Base-by-base conservation (phyloP, 2,329 filamentous ascomycete species). In the Penicillium sp. region DNA sequence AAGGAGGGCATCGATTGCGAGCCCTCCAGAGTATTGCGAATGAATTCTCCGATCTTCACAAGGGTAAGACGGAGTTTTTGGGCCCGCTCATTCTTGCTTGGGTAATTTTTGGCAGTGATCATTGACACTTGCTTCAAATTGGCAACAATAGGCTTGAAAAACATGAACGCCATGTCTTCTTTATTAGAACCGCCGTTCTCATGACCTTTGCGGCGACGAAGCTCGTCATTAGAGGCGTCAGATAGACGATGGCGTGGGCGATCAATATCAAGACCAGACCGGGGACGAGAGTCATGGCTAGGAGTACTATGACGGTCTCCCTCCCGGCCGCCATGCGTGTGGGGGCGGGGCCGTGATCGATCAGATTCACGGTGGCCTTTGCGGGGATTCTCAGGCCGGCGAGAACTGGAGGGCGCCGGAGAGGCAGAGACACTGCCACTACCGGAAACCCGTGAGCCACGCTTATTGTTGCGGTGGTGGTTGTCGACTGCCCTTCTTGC, bases 391-490 rank as follows among this genome's bases (percentile, higher is more conserved):
- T 56, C 53, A 7, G 53, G 53, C 39, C 53, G 52, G 53, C 53
- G 53, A 44, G 69, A 65, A 38, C 70, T 64, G 4, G 76, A 75
- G 33, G 77, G 76, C 5, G 76, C 77, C 19, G 79, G 79, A 10
- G 78, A 81, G 15, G 77, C 76, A 7, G 78, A 79, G 12, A 78
- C 70, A 59, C 75, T 78, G 23, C 66, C 67, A 55, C 74, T 74
- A 27, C 70, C 66, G 17, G 68, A 68, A 47, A 70, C 62, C 13
- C 75, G 71, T 13, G 70, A 66, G 42, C 70, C 68, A 70, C 96
- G 93, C 79, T 96, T 96, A 78, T 93, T 96, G 77, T 93, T 96
- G 55, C 93, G 90, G 73, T 96, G 93, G 68, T 97, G 93, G 64
- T 96, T 96, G 68, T 96, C 93, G 29, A 96, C 87, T 1, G 89